Conservation (phyloP, 164 flowering plant genomes). For the Vitis vinifera region ASM3070453v1 NC_081806.1:18895001-18895500, state of each 20-base stretch:
- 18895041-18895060: constrained; percentile 84
- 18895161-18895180: constrained; percentile 84
- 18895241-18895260: constrained; percentile 79
- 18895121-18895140: constrained; percentile 94
- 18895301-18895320: constrained; percentile 85
- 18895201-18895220: constrained; percentile 76
- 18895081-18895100: constrained; percentile 70
- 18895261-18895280: constrained; percentile 87
- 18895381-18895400: constrained; percentile 92
- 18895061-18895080: constrained; percentile 76
- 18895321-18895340: constrained; percentile 99
- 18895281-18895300: constrained; percentile 93
- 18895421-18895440: constrained; percentile 78
- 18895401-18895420: constrained; percentile 65
- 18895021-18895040: constrained; percentile 83
- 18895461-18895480: constrained; percentile 92
- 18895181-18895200: constrained; percentile 64
- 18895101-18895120: constrained; percentile 81
- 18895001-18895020: constrained; percentile 47
- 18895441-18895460: constrained; percentile 81
- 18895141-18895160: constrained; percentile 92
- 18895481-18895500: constrained; percentile 91
- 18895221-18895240: constrained; percentile 59
- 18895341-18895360: constrained; percentile 93
- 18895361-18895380: constrained; percentile 85